These are phyloP conservation scores for Manihot esculenta DNA, from an alignment of 441 rosid species.

Conservation along the genomic window DNA sequence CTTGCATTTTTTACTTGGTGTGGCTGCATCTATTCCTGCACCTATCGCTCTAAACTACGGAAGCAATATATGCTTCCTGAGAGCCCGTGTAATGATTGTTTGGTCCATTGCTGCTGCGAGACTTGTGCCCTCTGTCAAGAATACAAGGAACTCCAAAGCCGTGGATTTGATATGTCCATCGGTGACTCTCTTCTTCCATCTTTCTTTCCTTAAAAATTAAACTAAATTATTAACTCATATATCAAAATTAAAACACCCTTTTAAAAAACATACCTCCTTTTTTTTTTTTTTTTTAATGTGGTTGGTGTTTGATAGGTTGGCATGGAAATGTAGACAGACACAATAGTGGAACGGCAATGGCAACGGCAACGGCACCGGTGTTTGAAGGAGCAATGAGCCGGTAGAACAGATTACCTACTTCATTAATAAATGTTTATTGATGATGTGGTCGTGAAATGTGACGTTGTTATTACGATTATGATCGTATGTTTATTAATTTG, in stretches of 20 bases:
- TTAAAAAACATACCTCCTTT: no score
- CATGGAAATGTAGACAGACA: conserved; percentile 18
- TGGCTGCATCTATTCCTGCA: conserved; percentile 25
- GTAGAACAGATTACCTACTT: background rate
- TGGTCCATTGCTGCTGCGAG: conserved; percentile 30
- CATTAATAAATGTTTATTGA: no score
- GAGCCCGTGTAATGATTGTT: conserved; percentile 31
- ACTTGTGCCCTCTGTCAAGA: conserved; percentile 38
- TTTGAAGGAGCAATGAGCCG: conserved; percentile 27
- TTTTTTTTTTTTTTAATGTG: background rate
- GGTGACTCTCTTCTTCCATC: conserved; percentile 31
- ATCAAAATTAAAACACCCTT: no score
- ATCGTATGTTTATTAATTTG: no score
- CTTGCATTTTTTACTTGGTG: conserved; percentile 17
- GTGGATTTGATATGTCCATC: conserved; percentile 33
- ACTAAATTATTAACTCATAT: no score
- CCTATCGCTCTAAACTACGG: conserved; percentile 30
- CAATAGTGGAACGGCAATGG: conserved; percentile 9
- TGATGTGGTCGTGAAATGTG: no score
- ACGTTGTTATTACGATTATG: no score
- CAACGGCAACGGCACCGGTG: conserved; percentile 14
- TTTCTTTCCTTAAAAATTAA: no score
- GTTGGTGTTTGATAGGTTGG: conserved; percentile 18
- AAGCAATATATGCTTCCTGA: conserved; percentile 19
- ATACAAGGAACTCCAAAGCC: conserved; percentile 32